Conservation (phyloP, 192 early-diverging fungal genomes). For the Kappamyces sp. region DNA sequence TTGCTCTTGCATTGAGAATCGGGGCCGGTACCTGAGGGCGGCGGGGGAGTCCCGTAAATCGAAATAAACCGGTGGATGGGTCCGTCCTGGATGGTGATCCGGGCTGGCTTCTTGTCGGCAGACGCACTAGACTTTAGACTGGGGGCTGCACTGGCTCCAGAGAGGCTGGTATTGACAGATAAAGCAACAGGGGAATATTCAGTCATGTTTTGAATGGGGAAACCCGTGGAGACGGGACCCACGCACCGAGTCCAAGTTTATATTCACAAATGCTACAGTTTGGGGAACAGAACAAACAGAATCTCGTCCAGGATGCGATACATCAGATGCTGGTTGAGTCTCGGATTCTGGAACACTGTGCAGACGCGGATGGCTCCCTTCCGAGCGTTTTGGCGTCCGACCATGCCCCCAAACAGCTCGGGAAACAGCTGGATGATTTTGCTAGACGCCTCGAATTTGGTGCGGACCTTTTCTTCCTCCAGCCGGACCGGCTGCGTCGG, state of each 20-base stretch:
- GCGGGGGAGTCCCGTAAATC: background rate
- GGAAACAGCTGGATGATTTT: slow-evolving; percentile 27
- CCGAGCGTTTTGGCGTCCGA: slow-evolving; percentile 75
- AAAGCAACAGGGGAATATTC: no score
- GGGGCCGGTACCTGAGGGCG: background rate
- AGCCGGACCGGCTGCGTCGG: slow-evolving; percentile 24
- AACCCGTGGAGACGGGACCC: no score
- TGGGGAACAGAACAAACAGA: slow-evolving; percentile 63
- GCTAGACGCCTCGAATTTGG: slow-evolving; percentile 15
- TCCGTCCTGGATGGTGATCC: no score
- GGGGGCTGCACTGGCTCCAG: no score
- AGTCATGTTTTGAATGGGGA: no score
- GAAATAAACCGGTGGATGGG: no score
- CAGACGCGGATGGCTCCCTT: slow-evolving; percentile 66
- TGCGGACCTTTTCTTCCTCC: slow-evolving; percentile 37
- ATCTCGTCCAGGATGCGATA: slow-evolving; percentile 73
- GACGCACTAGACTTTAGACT: no score
- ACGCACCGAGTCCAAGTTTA: no score
- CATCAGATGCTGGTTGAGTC: slow-evolving; percentile 74
- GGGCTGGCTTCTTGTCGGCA: no score
- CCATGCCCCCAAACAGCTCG: slow-evolving; percentile 67
- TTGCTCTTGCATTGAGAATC: no score
- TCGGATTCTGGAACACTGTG: slow-evolving; percentile 64
- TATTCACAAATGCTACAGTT: slow-evolving; percentile 20
- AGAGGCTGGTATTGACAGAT: no score